phyloP scores from a whole-genome alignment of 129 eudicot genomes.

The Flaveria sonorensis region DNA sequence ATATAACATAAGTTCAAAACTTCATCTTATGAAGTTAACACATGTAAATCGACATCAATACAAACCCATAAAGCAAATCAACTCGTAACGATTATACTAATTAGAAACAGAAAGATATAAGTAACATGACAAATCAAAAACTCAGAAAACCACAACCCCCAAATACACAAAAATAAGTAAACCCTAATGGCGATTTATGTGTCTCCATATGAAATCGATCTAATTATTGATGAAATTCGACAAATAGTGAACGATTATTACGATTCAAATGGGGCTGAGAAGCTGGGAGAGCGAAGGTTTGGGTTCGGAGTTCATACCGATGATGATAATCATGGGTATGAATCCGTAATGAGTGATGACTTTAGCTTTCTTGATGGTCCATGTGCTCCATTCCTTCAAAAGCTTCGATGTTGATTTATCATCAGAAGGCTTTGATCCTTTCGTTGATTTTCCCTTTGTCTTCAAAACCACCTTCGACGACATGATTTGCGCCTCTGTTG shows the following conservation, averaged over 20 bases:
- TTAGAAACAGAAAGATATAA: background rate
- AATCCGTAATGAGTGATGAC: conserved; percentile 80
- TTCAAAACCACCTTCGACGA: conserved; percentile 49
- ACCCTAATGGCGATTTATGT: background rate
- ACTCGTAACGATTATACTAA: background rate
- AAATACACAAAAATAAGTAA: background rate
- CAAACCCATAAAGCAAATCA: background rate
- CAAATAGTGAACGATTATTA: background rate
- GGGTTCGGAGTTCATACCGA: conserved; percentile 91
- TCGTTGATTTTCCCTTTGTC: conserved; percentile 47
- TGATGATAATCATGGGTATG: conserved; percentile 69
- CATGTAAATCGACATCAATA: background rate
- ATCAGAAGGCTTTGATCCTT: conserved; percentile 40
- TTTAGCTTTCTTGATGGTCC: conserved; percentile 82
- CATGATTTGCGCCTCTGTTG: conserved; percentile 15
- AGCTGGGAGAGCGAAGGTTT: conserved; percentile 77
- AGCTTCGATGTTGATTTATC: conserved; percentile 43
- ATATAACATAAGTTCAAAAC: background rate
- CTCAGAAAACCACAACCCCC: background rate
- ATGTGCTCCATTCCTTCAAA: conserved; percentile 76
- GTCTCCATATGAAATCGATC: background rate
- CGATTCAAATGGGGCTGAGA: conserved; percentile 57
- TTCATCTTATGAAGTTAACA: background rate
- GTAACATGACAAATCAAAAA: background rate
- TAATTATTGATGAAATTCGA: conserved; percentile 13